Evolutionary conservation across 129 eudicot genomes (phyloP), one percentile per base, ranked within the genome.

Genomic region (Centaurea solstitialis): DNA sequence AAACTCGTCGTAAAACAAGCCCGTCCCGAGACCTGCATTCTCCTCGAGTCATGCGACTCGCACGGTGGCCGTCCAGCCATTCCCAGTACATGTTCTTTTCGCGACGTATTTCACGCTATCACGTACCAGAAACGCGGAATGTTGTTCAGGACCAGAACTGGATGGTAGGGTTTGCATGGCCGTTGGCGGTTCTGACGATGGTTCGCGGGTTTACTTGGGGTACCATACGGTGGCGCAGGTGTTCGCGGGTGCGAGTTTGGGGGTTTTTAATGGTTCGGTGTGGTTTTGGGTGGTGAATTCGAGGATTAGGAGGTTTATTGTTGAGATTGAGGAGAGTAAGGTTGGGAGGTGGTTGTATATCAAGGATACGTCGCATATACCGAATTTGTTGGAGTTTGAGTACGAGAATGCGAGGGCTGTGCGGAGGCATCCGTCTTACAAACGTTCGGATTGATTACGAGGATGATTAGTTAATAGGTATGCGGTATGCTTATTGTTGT

Each of bases 1-100:
- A 94, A 94, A 77, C 47, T 67, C 0, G 37, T 77, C 35, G 96
- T 92, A 10, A 77, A 83, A 69, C 90, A 92, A 78, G 93, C 98
- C 66, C 93, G 97, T 2, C 98, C 98, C 21, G 86, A 74, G 3
- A 92, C 97, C 26, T 94, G 96, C 75, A 81, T 82, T 13, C 57
- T 90, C 15, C 91, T 94, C 23, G 97, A 92, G 73, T 83, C 75
- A 73, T 94, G 98, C 86, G 97, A 94, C 79, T 94, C 98, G 5
- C 98, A 94, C 40, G 98, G 97, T 94, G 96, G 98, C 97, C 98
- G 15, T 92, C 97, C 0, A 90, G 96, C 79, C 98, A 94, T 37
- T 90, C 96, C 0, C 90, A 94, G 81, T 94, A 88, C 87, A 94
- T 94, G 98, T 89, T 94, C 83, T 94, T 94, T 94, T 92, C 78